phyloP scores from a whole-genome alignment of 2,329 filamentous ascomycete species.

The Microdochium paspali region DNA sequence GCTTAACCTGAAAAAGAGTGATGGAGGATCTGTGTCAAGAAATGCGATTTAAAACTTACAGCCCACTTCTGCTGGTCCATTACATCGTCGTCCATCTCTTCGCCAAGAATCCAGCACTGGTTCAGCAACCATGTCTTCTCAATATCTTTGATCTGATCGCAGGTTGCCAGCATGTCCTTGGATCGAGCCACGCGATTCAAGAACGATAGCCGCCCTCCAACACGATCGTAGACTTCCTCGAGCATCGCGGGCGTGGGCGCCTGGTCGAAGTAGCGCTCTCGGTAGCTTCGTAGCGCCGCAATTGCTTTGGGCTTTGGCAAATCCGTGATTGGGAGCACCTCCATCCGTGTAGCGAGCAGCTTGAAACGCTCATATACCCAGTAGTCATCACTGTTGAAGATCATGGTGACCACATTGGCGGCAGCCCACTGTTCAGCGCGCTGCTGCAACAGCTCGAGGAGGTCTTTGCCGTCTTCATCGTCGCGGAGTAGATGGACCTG shows the following conservation, averaged over 20 bases:
- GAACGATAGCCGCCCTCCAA: conserved; percentile 83
- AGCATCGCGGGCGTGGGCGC: conserved; percentile 43
- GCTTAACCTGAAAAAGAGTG: conserved; percentile 1
- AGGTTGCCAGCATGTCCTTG: conserved; percentile 67
- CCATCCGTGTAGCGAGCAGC: conserved; percentile 87
- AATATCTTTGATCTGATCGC: conserved; percentile 58
- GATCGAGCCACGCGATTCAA: conserved; percentile 86
- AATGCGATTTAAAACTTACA: conserved; percentile 43
- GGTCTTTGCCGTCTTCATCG: conserved; percentile 83
- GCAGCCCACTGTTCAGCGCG: conserved; percentile 95
- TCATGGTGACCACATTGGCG: conserved; percentile 77
- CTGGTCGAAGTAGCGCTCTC: conserved; percentile 68
- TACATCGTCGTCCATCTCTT: conserved; percentile 87
- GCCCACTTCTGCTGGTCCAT: conserved; percentile 98
- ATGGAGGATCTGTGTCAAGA: background rate
- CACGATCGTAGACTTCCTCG: conserved; percentile 72
- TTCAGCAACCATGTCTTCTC: conserved; percentile 77
- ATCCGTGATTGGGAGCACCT: conserved; percentile 79
- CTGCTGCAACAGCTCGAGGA: conserved; percentile 91
- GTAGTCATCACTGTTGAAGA: conserved; percentile 96
- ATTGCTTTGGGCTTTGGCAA: conserved; percentile 72
- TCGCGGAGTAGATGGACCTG: conserved; percentile 85
- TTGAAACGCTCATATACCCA: conserved; percentile 97
- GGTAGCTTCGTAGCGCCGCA: conserved; percentile 67
- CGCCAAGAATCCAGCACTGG: conserved; percentile 67